Conservation (phyloP, 2,329 filamentous ascomycete genomes). For the Didymella glomerata region DNA sequence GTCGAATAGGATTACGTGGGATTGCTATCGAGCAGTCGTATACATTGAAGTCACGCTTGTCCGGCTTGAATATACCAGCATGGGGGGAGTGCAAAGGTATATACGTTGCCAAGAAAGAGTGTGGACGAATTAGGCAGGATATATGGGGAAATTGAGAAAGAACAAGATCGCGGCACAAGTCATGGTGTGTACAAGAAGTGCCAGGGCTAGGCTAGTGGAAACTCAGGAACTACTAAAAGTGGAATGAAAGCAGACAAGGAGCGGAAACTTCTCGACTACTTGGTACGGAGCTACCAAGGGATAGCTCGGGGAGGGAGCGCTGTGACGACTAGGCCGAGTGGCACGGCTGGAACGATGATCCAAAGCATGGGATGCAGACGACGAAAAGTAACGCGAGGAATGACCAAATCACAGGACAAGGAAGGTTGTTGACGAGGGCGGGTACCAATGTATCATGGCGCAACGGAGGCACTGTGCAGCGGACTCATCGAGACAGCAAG, state of each 20-base stretch:
- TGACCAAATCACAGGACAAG: constrained; percentile 47
- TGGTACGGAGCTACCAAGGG: constrained; percentile 43
- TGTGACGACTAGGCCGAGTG: constrained; percentile 48
- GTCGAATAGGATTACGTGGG: constrained; percentile 21
- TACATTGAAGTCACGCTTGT: constrained; percentile 31
- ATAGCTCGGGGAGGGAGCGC: constrained; percentile 47
- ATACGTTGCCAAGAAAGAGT: constrained; percentile 50
- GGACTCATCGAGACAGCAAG: constrained; percentile 38
- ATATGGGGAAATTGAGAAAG: constrained; percentile 42
- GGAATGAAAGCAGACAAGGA: constrained; percentile 48
- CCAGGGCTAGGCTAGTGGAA: constrained; percentile 44
- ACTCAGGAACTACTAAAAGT: constrained; percentile 40
- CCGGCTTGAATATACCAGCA: constrained; percentile 28
- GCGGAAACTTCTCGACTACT: constrained; percentile 43
- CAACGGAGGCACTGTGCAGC: constrained; percentile 52
- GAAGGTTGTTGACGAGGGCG: constrained; percentile 40
- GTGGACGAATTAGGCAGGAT: constrained; percentile 47
- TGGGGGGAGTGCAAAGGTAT: constrained; percentile 47
- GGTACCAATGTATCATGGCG: constrained; percentile 53
- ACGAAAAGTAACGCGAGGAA: constrained; percentile 47
- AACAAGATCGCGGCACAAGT: constrained; percentile 43
- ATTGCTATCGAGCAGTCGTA: constrained; percentile 26
- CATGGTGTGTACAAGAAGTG: constrained; percentile 39
- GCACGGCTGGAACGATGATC: constrained; percentile 52
- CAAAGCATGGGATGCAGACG: constrained; percentile 43